These are phyloP conservation scores for Phlegmacium glaucopus DNA, from an alignment of 768 basidiomycete species.

Conservation along the genomic window DNA sequence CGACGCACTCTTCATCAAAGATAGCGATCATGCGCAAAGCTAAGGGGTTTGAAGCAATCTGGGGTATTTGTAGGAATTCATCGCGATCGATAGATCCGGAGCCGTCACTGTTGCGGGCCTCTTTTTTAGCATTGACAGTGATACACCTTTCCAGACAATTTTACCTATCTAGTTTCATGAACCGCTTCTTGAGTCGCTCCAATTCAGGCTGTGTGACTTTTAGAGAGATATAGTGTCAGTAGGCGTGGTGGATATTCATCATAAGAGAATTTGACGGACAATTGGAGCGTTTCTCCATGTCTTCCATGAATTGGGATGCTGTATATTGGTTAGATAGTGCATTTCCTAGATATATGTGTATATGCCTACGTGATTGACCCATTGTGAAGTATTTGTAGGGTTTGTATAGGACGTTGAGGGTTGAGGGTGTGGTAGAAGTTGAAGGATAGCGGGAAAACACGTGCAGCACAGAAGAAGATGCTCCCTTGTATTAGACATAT, in stretches of 20 bases:
- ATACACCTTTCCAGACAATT: neutral
- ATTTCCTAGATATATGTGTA: neutral
- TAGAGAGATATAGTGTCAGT: constrained; percentile 4
- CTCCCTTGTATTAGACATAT: neutral
- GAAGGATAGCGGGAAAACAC: neutral
- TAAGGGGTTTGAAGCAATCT: constrained; percentile 96
- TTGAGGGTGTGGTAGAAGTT: neutral
- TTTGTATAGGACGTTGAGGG: neutral
- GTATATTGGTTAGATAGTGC: constrained; percentile 8
- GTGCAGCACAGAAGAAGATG: neutral
- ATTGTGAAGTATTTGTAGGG: constrained; percentile 31
- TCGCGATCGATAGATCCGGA: constrained; percentile 98
- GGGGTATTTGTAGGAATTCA: constrained; percentile 98
- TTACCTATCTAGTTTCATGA: constrained; percentile 98
- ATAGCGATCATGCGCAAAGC: constrained; percentile 99
- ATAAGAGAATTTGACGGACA: constrained; percentile 56
- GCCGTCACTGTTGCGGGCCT: constrained; percentile 64
- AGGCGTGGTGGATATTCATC: constrained; percentile 10
- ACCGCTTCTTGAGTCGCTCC: constrained; percentile 95
- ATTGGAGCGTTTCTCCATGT: constrained; percentile 96
- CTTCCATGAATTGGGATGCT: constrained; percentile 96
- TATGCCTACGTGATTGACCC: constrained; percentile 78
- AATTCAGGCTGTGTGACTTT: constrained; percentile 93
- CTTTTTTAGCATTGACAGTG: neutral
- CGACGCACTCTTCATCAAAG: constrained; percentile 95